phyloP scores from a whole-genome alignment of 2,329 filamentous ascomycete species.

The Botrytis pseudocinerea region DNA sequence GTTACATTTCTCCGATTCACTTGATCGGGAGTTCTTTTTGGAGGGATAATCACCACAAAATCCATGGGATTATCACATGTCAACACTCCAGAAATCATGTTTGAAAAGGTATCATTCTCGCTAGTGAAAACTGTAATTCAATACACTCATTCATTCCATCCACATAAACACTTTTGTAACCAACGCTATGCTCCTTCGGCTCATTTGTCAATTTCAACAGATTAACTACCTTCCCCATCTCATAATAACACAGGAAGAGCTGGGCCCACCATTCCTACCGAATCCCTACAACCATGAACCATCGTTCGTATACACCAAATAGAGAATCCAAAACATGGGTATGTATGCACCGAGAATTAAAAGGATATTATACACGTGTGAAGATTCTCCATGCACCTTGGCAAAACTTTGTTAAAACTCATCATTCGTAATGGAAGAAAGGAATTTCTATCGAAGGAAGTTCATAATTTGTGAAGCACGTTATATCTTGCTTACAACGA shows the following conservation, averaged over 20 bases:
- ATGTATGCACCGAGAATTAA: slow-evolving; percentile 21
- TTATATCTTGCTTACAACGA: slow-evolving; percentile 35
- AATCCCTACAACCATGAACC: background rate
- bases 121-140: background rate
- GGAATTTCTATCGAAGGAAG: background rate
- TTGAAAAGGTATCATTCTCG: background rate
- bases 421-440: slow-evolving; percentile 15
- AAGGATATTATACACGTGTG: slow-evolving; percentile 24
- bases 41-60: background rate
- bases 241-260: background rate
- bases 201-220: background rate
- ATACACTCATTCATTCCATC: background rate
- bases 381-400: slow-evolving; percentile 16
- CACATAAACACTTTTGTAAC: background rate
- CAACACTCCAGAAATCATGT: background rate
- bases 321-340: slow-evolving; percentile 19
- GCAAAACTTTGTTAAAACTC: slow-evolving; percentile 19
- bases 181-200: background rate
- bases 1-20: background rate
- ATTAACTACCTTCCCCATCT: slow-evolving; percentile 6
- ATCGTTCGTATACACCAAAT: slow-evolving; percentile 14
- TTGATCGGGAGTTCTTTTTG: background rate
- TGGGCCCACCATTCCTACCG: background rate
- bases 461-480: slow-evolving; percentile 9
- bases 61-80: background rate